Evolutionary conservation across 352 stramenopile genomes (phyloP), one percentile per base, ranked within the genome.

Genomic region (Phytophthora sojae): DNA sequence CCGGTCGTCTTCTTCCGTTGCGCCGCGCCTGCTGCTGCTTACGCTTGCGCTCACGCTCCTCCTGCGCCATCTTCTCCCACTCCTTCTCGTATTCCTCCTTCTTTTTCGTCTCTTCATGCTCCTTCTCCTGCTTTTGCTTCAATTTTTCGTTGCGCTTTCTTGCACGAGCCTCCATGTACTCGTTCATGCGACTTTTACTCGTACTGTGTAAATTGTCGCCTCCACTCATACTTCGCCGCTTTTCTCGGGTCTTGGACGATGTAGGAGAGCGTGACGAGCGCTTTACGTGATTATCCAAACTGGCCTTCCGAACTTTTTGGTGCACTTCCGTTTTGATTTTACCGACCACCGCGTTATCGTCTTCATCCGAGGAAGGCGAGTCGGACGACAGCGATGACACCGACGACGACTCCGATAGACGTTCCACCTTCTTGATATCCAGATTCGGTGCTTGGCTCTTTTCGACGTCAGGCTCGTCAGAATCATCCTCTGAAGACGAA

Each of bases 21-120:
- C 86, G 85, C 3, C 88, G 69, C n/a, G 81, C 51, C 65, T 93
- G 81, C 51, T 95, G 88, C 56, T 95, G 88, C 64, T 94, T 95
- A 14, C 85, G 83, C 57, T 93, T 93, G 2, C 88, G 79, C 63
- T 96, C 89, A 4, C 82, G 83, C 61, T 95, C 88, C 73, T 96
- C 89, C 71, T 95, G 86, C 15, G 89, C 89, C 81, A 96, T 91
- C n/a, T 91, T 84, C 56, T 95, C 88, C 89, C 89, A 96, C 56
- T 96, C 89, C 26, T 93, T 91, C 58, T 96, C 89, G 71, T 95
- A 96, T 29, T 94, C 89, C 71, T 93, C 83, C 49, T 91, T 88
- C 55, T 93, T 85, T 73, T 87, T 90, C 55, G 82, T 80, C 74
- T 94, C 88, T 35, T 82, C 89, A 55, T 87, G 67, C 53, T 92